Evolutionary conservation across 2,329 filamentous ascomycete genomes (phyloP).

Genomic region (Calonectria pseudoturangicola): DNA sequence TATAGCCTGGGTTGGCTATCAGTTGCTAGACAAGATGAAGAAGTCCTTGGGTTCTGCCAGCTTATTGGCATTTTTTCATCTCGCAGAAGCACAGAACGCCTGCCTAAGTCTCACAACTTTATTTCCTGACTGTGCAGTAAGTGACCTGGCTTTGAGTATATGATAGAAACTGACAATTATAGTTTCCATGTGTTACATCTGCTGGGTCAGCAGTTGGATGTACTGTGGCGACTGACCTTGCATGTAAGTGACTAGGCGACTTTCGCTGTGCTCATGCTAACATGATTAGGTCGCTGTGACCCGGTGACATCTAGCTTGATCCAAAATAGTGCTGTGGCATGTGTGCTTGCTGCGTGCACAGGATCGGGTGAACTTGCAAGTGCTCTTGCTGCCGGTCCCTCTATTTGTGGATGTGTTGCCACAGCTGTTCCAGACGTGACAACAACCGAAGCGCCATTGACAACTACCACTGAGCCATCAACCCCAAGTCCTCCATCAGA

Average conservation of each 20-base stretch:
- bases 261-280: constrained; percentile 15
- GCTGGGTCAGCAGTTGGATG: constrained; percentile 51
- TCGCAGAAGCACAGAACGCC: constrained; percentile 45
- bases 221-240: constrained; percentile 48
- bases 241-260: constrained; percentile 43
- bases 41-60: constrained; percentile 24
- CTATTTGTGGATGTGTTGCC: constrained; percentile 49
- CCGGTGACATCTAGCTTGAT: constrained; percentile 47
- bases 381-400: constrained; percentile 46
- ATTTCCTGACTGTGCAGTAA: constrained; percentile 52
- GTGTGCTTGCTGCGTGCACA: constrained; percentile 47
- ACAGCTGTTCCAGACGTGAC: constrained; percentile 42
- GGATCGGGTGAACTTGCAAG: constrained; percentile 36
- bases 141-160: constrained; percentile 14
- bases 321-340: constrained; percentile 42
- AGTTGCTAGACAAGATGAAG: constrained; percentile 33
- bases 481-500: constrained; percentile 5
- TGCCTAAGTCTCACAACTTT: constrained; percentile 48
- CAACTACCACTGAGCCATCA: constrained; percentile 1
- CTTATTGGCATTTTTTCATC: constrained; percentile 46
- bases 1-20: background rate
- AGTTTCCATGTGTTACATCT: constrained; percentile 50
- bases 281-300: constrained; percentile 47
- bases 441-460: background rate
- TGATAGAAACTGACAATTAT: constrained; percentile 10